These are phyloP conservation scores for Odonthalia washingtoniensis DNA, from an alignment of 31 red algal genomes.

Conservation along the genomic window DNA sequence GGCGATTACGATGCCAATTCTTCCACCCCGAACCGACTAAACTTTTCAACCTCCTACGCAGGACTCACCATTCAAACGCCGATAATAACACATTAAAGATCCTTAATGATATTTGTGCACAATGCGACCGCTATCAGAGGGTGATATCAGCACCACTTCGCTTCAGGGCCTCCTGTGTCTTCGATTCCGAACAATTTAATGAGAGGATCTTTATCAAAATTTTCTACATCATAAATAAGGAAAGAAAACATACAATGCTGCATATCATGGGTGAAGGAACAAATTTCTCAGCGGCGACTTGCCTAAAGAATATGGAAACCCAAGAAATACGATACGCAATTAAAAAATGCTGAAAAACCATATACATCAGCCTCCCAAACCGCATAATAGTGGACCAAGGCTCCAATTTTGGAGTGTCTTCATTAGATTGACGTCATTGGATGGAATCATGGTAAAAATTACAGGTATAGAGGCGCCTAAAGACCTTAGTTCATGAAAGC, in stretches of 20 bases:
- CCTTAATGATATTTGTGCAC: background rate
- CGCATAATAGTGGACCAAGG: constrained; percentile 54
- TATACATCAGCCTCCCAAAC: constrained; percentile 42
- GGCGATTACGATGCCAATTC: too few relatives aligned
- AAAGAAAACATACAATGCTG: too few relatives aligned
- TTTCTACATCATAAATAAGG: too few relatives aligned
- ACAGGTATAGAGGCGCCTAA: constrained; percentile 33
- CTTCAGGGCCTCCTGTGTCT: constrained; percentile 20
- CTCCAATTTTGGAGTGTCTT: constrained; percentile 2
- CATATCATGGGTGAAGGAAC: too few relatives aligned
- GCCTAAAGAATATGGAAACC: constrained; percentile 1
- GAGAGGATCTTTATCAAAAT: too few relatives aligned
- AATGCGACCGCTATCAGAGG: too few relatives aligned
- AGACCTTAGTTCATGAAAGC: constrained; percentile 22
- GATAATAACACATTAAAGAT: background rate
- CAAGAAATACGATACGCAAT: background rate
- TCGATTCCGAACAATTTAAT: constrained; percentile 6
- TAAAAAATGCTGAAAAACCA: background rate
- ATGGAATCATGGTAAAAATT: background rate
- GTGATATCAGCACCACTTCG: constrained; percentile 9
- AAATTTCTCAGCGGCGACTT: too few relatives aligned
- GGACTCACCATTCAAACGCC: background rate
- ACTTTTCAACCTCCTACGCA: constrained; percentile 25
- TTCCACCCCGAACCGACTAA: constrained; percentile 31
- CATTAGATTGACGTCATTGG: background rate